Evolutionary conservation across 2,329 filamentous ascomycete species (phyloP), one percentile per base, ranked within the genome.

Genomic region (Fusarium hainanense): DNA sequence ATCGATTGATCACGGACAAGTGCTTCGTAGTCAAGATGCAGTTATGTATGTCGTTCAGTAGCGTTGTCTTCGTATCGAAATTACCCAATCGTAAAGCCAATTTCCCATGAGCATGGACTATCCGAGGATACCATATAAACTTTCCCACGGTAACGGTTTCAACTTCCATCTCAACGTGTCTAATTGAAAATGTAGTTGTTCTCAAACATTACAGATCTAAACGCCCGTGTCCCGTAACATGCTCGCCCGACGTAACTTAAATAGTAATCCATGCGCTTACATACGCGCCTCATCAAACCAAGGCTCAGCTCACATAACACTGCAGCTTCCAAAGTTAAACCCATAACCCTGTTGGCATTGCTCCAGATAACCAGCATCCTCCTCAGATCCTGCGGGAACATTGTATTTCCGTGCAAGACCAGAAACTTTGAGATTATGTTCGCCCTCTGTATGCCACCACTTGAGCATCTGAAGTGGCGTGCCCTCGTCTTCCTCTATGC

Each of bases 361-460:
- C 63, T 95, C 92, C 75, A 97, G 80, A 78, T 97, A 98, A 0
- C 92, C 91, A 25, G 89, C 88, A 51, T 94, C 92, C 62, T 93
- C 92, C 7, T 89, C 88, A 6, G 85, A 86, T 3, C 87, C 89
- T 44, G 85, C 81, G 6, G 82, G 82, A 54, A 82, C 80, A 71
- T 87, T 90, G 71, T 88, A 85, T 71, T 84, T 90, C 73, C 91
- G 87, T 73, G 92, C 89, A 21, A 93, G 82, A 0, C 96, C 96
- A 21, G 87, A 90, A 11, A 98, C 85, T 66, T 87, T 92, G 57
- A 99, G 85, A 49, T 83, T 89, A 80, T 98, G 95, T 71, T 94
- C 89, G 4, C 95, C 96, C 58, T 91, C 90, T 2, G 88, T 89
- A 80, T 99, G 94, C 94, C 95, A 98, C 96, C 96, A 99, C 73